Percentiles rank a stretch among this genome's conserved stretches.
These are phyloP conservation scores for Lentinus polychrous DNA, from an alignment of 1,284 basidiomycete species.

Conservation along the genomic window DNA sequence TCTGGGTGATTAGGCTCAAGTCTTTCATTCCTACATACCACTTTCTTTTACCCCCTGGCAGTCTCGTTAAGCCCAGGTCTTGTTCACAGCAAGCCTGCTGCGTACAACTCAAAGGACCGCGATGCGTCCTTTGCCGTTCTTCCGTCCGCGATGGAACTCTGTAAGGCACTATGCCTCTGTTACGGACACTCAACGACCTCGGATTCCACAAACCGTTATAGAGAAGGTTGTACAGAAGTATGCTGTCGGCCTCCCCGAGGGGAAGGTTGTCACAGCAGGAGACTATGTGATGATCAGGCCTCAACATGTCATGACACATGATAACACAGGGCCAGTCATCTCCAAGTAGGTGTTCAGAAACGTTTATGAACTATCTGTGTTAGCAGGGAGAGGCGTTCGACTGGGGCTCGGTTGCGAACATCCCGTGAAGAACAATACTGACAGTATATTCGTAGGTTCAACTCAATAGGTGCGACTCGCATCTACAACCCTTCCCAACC, in stretches of 20 bases:
- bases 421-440: no score
- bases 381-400: no score
- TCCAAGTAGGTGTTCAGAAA: slow-evolving; percentile 61
- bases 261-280: slow-evolving; percentile 81
- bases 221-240: slow-evolving; percentile 99
- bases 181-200: slow-evolving; percentile 14
- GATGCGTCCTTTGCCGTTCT: neutral
- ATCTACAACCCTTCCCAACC: slow-evolving; percentile 82
- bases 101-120: no score
- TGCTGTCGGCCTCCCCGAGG: slow-evolving; percentile 78
- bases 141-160: neutral
- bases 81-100: neutral
- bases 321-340: slow-evolving; percentile 98
- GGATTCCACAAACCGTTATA: slow-evolving; percentile 81
- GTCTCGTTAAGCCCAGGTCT: neutral
- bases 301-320: slow-evolving; percentile 96
- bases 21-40: no score
- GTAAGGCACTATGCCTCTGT: slow-evolving; percentile 32
- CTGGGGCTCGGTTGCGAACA: no score
- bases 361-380: no score
- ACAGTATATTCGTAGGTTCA: slow-evolving; percentile 75
- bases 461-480: slow-evolving; percentile 87
- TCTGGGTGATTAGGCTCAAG: no score
- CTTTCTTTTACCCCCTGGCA: neutral
- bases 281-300: slow-evolving; percentile 99